Evolutionary conservation across 345 rosid species (phyloP), one percentile per base, ranked within the genome.

Genomic region (Citrus sp.): DNA sequence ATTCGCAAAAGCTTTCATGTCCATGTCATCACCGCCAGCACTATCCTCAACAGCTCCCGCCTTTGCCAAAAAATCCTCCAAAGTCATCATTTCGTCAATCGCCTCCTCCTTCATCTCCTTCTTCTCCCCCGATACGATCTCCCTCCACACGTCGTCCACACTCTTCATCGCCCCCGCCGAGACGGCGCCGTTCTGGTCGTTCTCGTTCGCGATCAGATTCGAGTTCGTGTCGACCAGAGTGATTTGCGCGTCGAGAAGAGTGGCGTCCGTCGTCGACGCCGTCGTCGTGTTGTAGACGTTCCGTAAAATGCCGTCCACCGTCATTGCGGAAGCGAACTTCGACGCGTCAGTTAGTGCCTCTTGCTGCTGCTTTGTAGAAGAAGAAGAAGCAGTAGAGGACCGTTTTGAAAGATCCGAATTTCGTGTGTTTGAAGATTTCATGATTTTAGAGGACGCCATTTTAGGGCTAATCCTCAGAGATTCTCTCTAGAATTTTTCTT

Each of bases 141-240:
- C 99, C 74, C 88, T 86, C 99, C 98, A 92, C n/a, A 91, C 91
- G 25, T 94, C 95, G 12, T 96, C 96, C 8, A 84, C 94, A 2
- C 83, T 90, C 81, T 80, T 89, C 59, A 76, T 74, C 55, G 30
- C 59, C 19, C 72, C 76, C 71, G 71, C 60, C 9, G 76, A 74
- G 38, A 78, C 75, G 64, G 46, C 51, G 7, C 75, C 61, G 72
- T 69, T 83, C 78, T 46, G 58, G 7, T 54, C 78, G 61, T 54
- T 64, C 64, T 64, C 68, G 7, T 12, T 49, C 28, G 55, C 19
- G 88, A 46, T 46, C 51, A 46, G 13, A 46, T 46, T 46, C 18
- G 51, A 46, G 51, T 65, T 32, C 24, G 86, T 34, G 7, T 91
- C 93, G 13, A 87, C 77, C 38, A 87, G 81, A 56, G 85, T 80